Conservation (phyloP, 164 flowering plant genomes). For the Cinnamomum micranthum region DNA sequence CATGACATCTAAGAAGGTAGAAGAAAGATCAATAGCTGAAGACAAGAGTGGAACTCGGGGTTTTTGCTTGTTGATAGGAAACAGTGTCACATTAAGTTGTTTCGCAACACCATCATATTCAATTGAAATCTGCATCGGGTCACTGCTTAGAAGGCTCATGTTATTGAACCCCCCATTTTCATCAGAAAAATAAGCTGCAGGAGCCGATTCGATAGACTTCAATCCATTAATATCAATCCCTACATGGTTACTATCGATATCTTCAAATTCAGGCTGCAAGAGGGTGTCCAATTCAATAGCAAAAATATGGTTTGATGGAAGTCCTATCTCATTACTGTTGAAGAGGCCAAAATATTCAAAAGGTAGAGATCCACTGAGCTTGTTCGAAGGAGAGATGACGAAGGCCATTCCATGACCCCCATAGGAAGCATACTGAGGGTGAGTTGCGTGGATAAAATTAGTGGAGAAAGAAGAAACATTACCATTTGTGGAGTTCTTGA, state of each 20-base stretch:
- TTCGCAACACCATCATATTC: conserved; percentile 13
- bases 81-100: conserved; percentile 23
- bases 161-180: not conserved
- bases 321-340: not conserved
- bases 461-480: conserved; percentile 1
- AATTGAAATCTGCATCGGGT: conserved; percentile 20
- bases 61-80: conserved; percentile 21
- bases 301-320: conserved; percentile 7
- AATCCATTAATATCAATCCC: conserved; percentile 14
- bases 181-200: conserved; percentile 5
- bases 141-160: conserved; percentile 5
- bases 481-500: not conserved
- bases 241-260: conserved; percentile 13
- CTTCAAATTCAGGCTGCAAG: conserved; percentile 1
- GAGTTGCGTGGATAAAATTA: not conserved
- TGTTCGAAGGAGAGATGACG: not conserved
- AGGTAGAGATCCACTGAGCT: not conserved
- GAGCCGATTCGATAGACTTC: not conserved
- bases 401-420: conserved; percentile 18
- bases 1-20: conserved; percentile 40
- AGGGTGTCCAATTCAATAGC: conserved; percentile 13
- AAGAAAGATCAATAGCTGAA: conserved; percentile 37
- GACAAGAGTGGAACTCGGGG: conserved; percentile 46
- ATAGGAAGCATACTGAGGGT: not conserved
- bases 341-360: conserved; percentile 9